Evolutionary conservation across 2,329 filamentous ascomycete genomes (phyloP), one percentile per base, ranked within the genome.

Genomic region (Aspergillus aculeatus): DNA sequence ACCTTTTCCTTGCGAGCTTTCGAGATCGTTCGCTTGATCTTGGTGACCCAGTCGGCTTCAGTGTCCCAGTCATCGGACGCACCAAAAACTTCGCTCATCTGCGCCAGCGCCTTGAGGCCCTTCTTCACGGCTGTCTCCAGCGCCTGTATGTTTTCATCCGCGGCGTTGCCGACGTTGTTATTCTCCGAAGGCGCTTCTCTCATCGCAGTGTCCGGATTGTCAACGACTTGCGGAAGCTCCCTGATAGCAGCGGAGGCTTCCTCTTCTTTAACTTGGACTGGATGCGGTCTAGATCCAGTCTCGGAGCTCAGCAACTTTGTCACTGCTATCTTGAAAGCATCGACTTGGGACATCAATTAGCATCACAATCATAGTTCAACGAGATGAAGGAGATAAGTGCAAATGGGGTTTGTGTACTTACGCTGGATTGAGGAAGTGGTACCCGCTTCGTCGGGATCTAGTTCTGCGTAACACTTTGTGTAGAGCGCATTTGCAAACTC

Each of bases 131-230:
- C 44, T 5, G 14, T 78, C 16, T 75, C 70, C 29, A 74, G 69
- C 11, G 12, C 16, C 10, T 35, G 7, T 0, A 83, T 68, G 2
- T 74, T 73, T 2, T 78, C 70, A 44, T 83, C 80, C 12, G 77
- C 67, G 21, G 74, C 58, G 11, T 48, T n/a, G 2, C 23, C 26
- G 12, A 44, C 9, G 23, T 38, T 7, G 23, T 47, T 41, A 9
- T 38, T 4, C 35, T 38, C 35, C 12, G 35, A 38, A 11, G 14
- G 10, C 14, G 10, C 31, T 32, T 11, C 11, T 32, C 31, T 11
- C 7, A 11, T 32, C 11, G 31, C 31, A 32, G 21, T 21, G 21
- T 21, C 31, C 31, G 31, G 31, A 7, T 32, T 7, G 31, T 32
- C 6, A 7, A 32, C 7, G 31, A 3, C 3, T 32, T 7, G 3